phyloP scores from a whole-genome alignment of 2,329 filamentous ascomycete species.

The Tolypocladium amazonense region DNA sequence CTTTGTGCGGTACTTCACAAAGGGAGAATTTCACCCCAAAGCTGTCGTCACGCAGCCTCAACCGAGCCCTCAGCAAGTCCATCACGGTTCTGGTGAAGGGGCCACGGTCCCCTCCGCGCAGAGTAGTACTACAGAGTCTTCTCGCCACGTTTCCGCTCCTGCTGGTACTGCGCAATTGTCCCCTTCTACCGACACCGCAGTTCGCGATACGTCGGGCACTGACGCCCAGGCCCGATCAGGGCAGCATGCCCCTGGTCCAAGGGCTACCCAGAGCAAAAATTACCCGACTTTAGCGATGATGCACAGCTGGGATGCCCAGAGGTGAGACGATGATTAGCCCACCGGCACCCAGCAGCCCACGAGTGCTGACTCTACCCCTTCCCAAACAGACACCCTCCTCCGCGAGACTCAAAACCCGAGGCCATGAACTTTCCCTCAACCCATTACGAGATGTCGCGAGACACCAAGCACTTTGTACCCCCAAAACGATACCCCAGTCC shows the following conservation, averaged over 20 bases:
- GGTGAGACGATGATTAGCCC: slow-evolving; percentile 23
- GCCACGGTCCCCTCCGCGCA: background rate
- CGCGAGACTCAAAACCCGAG: slow-evolving; percentile 65
- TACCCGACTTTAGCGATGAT: slow-evolving; percentile 5
- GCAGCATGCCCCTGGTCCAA: background rate
- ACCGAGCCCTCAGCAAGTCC: background rate
- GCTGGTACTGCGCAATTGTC: background rate
- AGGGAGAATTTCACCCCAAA: slow-evolving; percentile 38
- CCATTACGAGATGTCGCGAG: slow-evolving; percentile 75
- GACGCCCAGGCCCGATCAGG: background rate
- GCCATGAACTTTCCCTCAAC: slow-evolving; percentile 71
- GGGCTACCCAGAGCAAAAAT: background rate
- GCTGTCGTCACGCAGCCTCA: slow-evolving; percentile 8
- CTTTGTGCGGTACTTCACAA: slow-evolving; percentile 42
- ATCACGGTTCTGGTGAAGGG: background rate
- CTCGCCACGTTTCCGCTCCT: background rate
- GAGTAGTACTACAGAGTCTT: background rate
- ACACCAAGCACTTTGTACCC: slow-evolving; percentile 64
- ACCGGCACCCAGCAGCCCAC: background rate
- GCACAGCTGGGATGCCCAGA: slow-evolving; percentile 43
- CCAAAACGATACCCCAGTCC: slow-evolving; percentile 72
- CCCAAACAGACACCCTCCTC: slow-evolving; percentile 46
- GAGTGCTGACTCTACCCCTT: background rate
- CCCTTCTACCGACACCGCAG: background rate
- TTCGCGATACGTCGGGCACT: too few species aligned